These are phyloP conservation scores for Pseudogymnoascus sp. DNA, from an alignment of 2,329 filamentous ascomycete genomes.

Conservation along the genomic window DNA sequence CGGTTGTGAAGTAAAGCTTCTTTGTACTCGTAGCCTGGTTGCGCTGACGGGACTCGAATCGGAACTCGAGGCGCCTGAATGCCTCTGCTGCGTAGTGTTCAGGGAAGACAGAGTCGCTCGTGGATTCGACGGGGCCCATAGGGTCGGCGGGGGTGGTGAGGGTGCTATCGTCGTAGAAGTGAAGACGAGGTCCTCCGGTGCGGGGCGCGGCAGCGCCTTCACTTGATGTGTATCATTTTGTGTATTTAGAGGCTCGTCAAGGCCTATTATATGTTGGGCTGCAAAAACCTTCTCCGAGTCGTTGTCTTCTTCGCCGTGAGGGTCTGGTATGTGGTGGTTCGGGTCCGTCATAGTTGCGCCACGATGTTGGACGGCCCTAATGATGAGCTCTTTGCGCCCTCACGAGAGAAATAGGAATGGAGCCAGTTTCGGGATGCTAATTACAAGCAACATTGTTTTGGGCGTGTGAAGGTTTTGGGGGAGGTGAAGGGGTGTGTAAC, in stretches of 20 bases:
- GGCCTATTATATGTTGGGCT: background rate
- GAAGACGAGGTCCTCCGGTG: constrained; percentile 10
- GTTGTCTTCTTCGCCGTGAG: background rate
- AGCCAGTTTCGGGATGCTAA: background rate
- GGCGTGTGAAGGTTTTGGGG: background rate
- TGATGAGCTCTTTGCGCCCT: background rate
- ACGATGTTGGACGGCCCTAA: background rate
- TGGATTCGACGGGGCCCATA: constrained; percentile 36
- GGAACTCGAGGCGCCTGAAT: constrained; percentile 32
- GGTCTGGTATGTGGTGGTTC: background rate
- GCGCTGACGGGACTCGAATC: constrained; percentile 14
- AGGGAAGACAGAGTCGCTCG: constrained; percentile 22
- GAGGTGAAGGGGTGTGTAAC: background rate
- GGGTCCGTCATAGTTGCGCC: background rate
- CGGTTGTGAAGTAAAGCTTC: constrained; percentile 16
- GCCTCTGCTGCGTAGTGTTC: constrained; percentile 15
- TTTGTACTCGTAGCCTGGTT: constrained; percentile 10
- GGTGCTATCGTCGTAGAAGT: constrained; percentile 12
- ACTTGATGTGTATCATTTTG: background rate
- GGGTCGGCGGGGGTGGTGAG: constrained; percentile 18
- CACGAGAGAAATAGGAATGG: constrained; percentile 1
- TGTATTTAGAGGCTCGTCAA: background rate
- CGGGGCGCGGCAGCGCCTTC: background rate
- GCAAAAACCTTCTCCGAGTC: background rate
- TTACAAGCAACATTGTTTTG: constrained; percentile 4